phyloP scores from a whole-genome alignment of 352 stramenopile genomes.

The Phytophthora nicotianae region DNA sequence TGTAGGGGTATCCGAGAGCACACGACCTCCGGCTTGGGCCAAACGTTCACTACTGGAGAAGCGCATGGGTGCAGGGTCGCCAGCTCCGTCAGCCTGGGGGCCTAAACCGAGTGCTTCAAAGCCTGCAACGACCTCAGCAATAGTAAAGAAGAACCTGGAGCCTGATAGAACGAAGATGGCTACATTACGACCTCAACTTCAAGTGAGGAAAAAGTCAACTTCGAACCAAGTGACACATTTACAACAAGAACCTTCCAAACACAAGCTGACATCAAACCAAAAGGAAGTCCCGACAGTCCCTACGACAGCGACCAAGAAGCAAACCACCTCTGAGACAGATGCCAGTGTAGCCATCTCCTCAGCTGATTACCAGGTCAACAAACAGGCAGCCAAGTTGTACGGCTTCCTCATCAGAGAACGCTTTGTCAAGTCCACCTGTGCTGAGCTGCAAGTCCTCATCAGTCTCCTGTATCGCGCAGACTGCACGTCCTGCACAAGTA shows the following conservation, averaged over 20 bases:
- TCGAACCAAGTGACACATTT: slow-evolving; percentile 22
- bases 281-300: neutral
- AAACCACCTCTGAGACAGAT: neutral
- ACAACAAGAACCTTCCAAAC: neutral
- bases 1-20: slow-evolving; percentile 17
- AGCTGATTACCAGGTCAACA: slow-evolving; percentile 36
- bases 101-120: neutral
- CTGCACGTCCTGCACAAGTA: slow-evolving; percentile 18
- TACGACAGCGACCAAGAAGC: neutral
- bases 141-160: neutral
- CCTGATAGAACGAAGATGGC: slow-evolving; percentile 10
- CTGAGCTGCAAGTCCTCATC: slow-evolving; percentile 49
- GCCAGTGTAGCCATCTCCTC: neutral
- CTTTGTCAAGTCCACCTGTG: slow-evolving; percentile 48
- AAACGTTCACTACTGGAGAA: slow-evolving; percentile 57
- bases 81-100: neutral
- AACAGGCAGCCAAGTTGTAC: slow-evolving; percentile 53
- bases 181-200: slow-evolving; percentile 3
- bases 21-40: slow-evolving; percentile 34
- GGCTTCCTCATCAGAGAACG: slow-evolving; percentile 55
- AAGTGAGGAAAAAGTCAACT: slow-evolving; percentile 13
- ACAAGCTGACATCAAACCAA: slow-evolving; percentile 8
- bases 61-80: slow-evolving; percentile 35
- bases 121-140: neutral
- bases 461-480: slow-evolving; percentile 42